Conservation (phyloP, 768 basidiomycete species). For the Auriculariales sp. region DNA sequence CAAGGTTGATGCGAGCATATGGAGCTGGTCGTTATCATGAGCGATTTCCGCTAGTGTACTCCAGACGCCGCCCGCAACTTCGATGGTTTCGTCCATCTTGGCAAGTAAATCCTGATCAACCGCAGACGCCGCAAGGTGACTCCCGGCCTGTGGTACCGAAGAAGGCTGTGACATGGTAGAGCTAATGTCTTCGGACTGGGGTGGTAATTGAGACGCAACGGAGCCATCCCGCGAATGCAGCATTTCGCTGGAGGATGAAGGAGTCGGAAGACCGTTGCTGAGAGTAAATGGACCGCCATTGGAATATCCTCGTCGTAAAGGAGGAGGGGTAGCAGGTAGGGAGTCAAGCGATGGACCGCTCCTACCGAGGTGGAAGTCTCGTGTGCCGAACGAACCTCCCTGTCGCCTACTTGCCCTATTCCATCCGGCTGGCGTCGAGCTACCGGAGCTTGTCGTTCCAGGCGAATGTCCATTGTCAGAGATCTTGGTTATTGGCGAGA, state of each 20-base stretch:
- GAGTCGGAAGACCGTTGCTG: constrained; percentile 3
- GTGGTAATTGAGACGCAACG: constrained; percentile 17
- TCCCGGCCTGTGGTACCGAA: constrained; percentile 21
- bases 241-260: neutral
- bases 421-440: constrained; percentile 19
- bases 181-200: constrained; percentile 9
- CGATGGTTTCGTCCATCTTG: constrained; percentile 64
- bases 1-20: constrained; percentile 38
- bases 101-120: constrained; percentile 70
- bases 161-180: constrained; percentile 15
- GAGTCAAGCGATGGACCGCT: constrained; percentile 51
- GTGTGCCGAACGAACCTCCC: constrained; percentile 89
- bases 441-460: too few species aligned
- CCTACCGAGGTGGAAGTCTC: constrained; percentile 83
- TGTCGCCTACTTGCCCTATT: constrained; percentile 57
- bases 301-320: constrained; percentile 23
- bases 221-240: constrained; percentile 26
- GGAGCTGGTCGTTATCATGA: constrained; percentile 26
- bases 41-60: constrained; percentile 61
- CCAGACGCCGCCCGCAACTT: constrained; percentile 73
- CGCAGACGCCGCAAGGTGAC: constrained; percentile 28
- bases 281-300: constrained; percentile 3
- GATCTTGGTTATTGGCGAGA: constrained; percentile 16
- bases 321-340: constrained; percentile 16
- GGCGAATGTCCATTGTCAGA: too few species aligned